Percentiles rank a stretch among this genome's conserved stretches.
phyloP scores from a whole-genome alignment of 2,329 filamentous ascomycete species.

The Orbilia ellipsospora region DNA sequence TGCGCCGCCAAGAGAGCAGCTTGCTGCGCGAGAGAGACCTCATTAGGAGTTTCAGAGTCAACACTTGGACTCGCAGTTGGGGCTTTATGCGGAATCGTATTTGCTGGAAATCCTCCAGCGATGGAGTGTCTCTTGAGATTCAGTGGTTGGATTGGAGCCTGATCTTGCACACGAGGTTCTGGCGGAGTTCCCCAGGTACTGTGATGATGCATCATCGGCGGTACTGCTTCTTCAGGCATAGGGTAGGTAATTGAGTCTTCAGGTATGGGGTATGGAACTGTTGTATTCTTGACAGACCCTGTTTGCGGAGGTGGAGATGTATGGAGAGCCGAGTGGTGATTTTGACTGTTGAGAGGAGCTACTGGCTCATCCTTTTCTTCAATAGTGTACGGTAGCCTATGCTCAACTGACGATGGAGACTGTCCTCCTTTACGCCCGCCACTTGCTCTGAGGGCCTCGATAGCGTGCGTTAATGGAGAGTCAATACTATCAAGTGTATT shows the following conservation, averaged over 20 bases:
- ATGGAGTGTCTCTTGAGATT: constrained; percentile 40
- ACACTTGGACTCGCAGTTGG: background rate
- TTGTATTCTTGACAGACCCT: constrained; percentile 14
- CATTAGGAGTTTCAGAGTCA: constrained; percentile 31
- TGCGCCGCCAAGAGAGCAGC: constrained; percentile 50
- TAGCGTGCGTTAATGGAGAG: constrained; percentile 45
- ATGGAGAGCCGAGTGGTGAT: constrained; percentile 15
- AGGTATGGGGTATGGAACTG: constrained; percentile 21
- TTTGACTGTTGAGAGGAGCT: constrained; percentile 33
- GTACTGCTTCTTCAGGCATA: constrained; percentile 20
- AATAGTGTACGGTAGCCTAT: constrained; percentile 48
- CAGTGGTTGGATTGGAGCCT: constrained; percentile 35
- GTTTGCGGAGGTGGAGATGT: constrained; percentile 15
- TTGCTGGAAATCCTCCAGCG: constrained; percentile 4
- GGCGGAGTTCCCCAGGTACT: constrained; percentile 29
- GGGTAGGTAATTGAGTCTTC: constrained; percentile 3
- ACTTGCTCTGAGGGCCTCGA: constrained; percentile 47
- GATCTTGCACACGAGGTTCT: constrained; percentile 23
- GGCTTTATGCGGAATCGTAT: constrained; percentile 4
- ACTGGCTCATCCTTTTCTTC: constrained; percentile 42
- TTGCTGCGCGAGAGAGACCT: constrained; percentile 40
- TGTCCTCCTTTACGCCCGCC: constrained; percentile 38
- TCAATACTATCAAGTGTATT: constrained; percentile 52
- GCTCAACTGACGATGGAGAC: constrained; percentile 43
- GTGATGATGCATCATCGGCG: constrained; percentile 19